Conservation (phyloP, 2,329 filamentous ascomycete species). For the Pyrenophora seminiperda region DNA sequence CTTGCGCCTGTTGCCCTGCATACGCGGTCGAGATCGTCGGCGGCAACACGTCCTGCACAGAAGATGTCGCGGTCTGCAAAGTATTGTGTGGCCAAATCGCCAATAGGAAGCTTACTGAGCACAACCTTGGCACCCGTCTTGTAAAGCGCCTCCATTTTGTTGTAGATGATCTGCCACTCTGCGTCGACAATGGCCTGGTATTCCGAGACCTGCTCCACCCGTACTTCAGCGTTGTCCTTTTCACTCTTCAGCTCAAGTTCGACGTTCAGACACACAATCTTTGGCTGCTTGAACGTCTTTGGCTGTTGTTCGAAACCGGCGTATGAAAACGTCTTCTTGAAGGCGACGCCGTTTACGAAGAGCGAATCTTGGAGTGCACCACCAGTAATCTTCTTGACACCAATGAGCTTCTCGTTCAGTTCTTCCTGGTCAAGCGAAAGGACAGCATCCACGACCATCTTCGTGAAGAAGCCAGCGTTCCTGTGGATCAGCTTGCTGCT, state of each 20-base stretch:
- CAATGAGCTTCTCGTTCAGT: slow-evolving; percentile 96
- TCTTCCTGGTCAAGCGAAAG: slow-evolving; percentile 95
- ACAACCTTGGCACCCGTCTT: slow-evolving; percentile 97
- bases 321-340: slow-evolving; percentile 99
- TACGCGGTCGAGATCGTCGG: slow-evolving; percentile 93
- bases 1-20: slow-evolving; percentile 92
- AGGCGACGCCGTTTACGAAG: slow-evolving; percentile 96
- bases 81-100: slow-evolving; percentile 94
- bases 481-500: slow-evolving; percentile 99
- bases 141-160: slow-evolving; percentile 95
- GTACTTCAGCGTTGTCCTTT: slow-evolving; percentile 98
- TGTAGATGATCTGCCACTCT: slow-evolving; percentile 99
- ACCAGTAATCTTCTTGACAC: slow-evolving; percentile 96
- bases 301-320: slow-evolving; percentile 99
- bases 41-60: slow-evolving; percentile 90
- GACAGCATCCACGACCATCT: slow-evolving; percentile 97
- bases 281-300: slow-evolving; percentile 90
- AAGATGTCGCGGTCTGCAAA: slow-evolving; percentile 98
- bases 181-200: slow-evolving; percentile 99
- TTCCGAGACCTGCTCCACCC: slow-evolving; percentile 97
- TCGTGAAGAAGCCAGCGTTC: slow-evolving; percentile 95
- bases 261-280: slow-evolving; percentile 96
- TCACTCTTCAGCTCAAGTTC: slow-evolving; percentile 98
- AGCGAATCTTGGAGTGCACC: slow-evolving; percentile 94
- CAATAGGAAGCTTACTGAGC: slow-evolving; percentile 94